These are phyloP conservation scores for Xerocomus alliaceus DNA, from an alignment of 1,284 basidiomycete genomes.

Conservation along the genomic window DNA sequence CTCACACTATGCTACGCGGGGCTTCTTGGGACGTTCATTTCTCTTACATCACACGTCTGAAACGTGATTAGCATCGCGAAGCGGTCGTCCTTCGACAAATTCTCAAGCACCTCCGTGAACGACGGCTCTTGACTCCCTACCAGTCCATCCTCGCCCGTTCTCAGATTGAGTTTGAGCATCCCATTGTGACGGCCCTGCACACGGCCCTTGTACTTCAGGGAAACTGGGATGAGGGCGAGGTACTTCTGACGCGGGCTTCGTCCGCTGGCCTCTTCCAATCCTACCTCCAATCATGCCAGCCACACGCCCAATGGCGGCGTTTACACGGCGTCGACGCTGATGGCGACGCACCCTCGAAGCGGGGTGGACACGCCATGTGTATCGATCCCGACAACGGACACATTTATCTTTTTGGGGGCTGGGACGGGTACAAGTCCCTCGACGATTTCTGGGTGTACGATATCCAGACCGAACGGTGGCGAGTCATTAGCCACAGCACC, in stretches of 20 bases:
- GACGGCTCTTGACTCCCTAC: slow-evolving; percentile 74
- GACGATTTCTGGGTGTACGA: slow-evolving; percentile 85
- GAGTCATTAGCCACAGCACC: slow-evolving; percentile 62
- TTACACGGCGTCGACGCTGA: slow-evolving; percentile 63
- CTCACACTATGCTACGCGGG: not conserved
- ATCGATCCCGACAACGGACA: slow-evolving; percentile 68
- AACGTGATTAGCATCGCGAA: slow-evolving; percentile 58
- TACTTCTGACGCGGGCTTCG: slow-evolving; percentile 57
- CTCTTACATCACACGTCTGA: not conserved
- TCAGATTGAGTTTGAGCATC: slow-evolving; percentile 70
- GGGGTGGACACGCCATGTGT: slow-evolving; percentile 86
- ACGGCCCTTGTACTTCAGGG: slow-evolving; percentile 70
- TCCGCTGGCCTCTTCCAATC: slow-evolving; percentile 62
- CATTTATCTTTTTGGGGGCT: slow-evolving; percentile 84
- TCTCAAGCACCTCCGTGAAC: slow-evolving; percentile 80
- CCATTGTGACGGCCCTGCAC: slow-evolving; percentile 71
- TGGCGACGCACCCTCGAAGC: slow-evolving; percentile 65
- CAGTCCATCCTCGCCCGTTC: slow-evolving; percentile 64
- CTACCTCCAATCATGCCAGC: slow-evolving; percentile 62
- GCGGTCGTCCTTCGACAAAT: slow-evolving; percentile 68
- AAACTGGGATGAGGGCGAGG: slow-evolving; percentile 66
- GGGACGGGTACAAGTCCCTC: slow-evolving; percentile 74
- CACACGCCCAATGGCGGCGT: slow-evolving; percentile 63
- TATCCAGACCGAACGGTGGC: slow-evolving; percentile 70
- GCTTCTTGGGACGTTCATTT: too few species aligned